Conservation (phyloP, 352 stramenopile species). For the Pythium aphanidermatum region DNA sequence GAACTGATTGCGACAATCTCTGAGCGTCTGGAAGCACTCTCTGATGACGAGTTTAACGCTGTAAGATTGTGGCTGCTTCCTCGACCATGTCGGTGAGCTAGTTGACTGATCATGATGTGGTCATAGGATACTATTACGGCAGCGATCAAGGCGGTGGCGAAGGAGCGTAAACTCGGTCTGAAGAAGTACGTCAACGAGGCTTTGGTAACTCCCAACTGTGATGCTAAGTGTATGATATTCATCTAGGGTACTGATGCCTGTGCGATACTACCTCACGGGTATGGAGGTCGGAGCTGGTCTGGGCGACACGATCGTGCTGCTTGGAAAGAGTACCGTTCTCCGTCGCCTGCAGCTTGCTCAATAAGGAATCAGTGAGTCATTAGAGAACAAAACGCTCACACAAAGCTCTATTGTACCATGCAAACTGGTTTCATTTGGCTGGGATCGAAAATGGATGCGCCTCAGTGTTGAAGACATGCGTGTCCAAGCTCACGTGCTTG, state of each 20-base stretch:
- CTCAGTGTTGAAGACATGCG: conserved; percentile 96
- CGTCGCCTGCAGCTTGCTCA: conserved; percentile 16
- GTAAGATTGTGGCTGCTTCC: conserved; percentile 19
- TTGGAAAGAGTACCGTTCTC: conserved; percentile 58
- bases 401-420: neutral
- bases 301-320: conserved; percentile 75
- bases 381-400: neutral
- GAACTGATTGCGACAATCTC: conserved; percentile 51
- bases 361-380: too few relatives aligned
- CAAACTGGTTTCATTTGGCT: neutral
- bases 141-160: conserved; percentile 69
- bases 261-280: conserved; percentile 81
- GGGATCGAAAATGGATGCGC: conserved; percentile 82
- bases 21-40: conserved; percentile 35
- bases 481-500: conserved; percentile 80
- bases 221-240: conserved; percentile 1
- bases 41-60: conserved; percentile 60
- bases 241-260: conserved; percentile 77
- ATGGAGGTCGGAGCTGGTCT: conserved; percentile 83
- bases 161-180: conserved; percentile 65
- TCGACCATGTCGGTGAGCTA: neutral
- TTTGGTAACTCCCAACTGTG: neutral
- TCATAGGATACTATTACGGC: conserved; percentile 69
- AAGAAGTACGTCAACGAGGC: conserved; percentile 56
- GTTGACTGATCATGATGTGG: neutral